Percentiles rank a stretch among this genome's conserved stretches.
Conservation (phyloP, 1,284 basidiomycete species). For the Rhizopogon parksii region DNA sequence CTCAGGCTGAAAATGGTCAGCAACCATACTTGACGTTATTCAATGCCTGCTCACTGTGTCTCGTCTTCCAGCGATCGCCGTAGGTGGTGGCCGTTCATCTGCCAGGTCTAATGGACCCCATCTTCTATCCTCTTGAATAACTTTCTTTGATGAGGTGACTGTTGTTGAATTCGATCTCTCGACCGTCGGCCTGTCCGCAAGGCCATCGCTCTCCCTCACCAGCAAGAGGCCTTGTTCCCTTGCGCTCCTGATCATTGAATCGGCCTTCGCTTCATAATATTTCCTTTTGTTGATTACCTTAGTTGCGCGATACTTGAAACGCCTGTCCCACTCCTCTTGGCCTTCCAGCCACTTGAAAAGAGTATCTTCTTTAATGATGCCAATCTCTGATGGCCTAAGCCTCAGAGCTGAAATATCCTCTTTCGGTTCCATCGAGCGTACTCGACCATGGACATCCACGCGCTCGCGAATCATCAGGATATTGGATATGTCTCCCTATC, state of each 20-base stretch:
- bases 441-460: slow-evolving; percentile 59
- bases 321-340: slow-evolving; percentile 53
- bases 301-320: slow-evolving; percentile 36
- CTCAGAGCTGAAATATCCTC: slow-evolving; percentile 52
- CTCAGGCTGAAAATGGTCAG: slow-evolving; percentile 35
- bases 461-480: slow-evolving; percentile 65
- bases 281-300: slow-evolving; percentile 35
- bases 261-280: slow-evolving; percentile 35
- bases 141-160: slow-evolving; percentile 5
- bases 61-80: slow-evolving; percentile 53
- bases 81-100: slow-evolving; percentile 54
- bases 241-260: slow-evolving; percentile 39
- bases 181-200: slow-evolving; percentile 2
- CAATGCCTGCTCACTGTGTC: slow-evolving; percentile 43
- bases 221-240: slow-evolving; percentile 40
- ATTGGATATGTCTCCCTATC: not conserved
- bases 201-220: slow-evolving; percentile 12
- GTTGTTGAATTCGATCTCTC: slow-evolving; percentile 11
- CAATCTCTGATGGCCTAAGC: slow-evolving; percentile 52
- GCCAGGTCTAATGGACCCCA: slow-evolving; percentile 55
- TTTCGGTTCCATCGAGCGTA: slow-evolving; percentile 65
- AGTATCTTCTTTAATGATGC: slow-evolving; percentile 61
- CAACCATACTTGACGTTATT: not conserved
- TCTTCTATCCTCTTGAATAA: slow-evolving; percentile 37
- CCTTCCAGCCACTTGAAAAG: slow-evolving; percentile 51